Conservation (phyloP, 2,329 filamentous ascomycete genomes). For the Fusarium robinianum region DNA sequence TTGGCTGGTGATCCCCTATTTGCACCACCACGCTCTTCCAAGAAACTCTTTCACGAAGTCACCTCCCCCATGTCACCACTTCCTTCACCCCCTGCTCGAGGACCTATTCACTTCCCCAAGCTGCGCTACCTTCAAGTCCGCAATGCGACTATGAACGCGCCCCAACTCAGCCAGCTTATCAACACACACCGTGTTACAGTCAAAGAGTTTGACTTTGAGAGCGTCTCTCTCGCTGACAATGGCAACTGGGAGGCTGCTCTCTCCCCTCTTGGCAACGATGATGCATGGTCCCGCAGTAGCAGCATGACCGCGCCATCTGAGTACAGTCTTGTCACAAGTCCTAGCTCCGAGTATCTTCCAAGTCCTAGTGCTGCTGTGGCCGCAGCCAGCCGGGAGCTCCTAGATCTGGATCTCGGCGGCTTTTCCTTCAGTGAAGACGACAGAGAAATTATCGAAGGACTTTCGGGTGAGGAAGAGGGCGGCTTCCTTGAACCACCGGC, state of each 20-base stretch:
- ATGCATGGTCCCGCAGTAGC: slow-evolving; percentile 44
- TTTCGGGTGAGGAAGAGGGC: slow-evolving; percentile 25
- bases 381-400: slow-evolving; percentile 56
- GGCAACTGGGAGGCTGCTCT: slow-evolving; percentile 84
- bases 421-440: slow-evolving; percentile 45
- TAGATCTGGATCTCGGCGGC: slow-evolving; percentile 46
- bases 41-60: slow-evolving; percentile 67
- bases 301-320: slow-evolving; percentile 37
- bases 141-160: slow-evolving; percentile 72
- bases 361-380: slow-evolving; percentile 58
- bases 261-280: slow-evolving; percentile 62
- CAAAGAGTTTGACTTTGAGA: slow-evolving; percentile 79
- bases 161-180: slow-evolving; percentile 73
- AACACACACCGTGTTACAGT: slow-evolving; percentile 68
- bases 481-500: slow-evolving; percentile 7
- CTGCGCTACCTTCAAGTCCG: slow-evolving; percentile 71
- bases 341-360: slow-evolving; percentile 46
- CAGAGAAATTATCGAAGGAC: slow-evolving; percentile 37
- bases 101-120: slow-evolving; percentile 67
- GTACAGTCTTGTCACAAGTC: slow-evolving; percentile 42
- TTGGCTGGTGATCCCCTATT: slow-evolving; percentile 73
- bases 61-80: slow-evolving; percentile 68
- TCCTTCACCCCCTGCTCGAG: slow-evolving; percentile 55
- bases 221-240: slow-evolving; percentile 67
- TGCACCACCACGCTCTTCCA: slow-evolving; percentile 55